These are phyloP conservation scores for Suillus bovinus DNA, from an alignment of 768 basidiomycete genomes.

Conservation along the genomic window DNA sequence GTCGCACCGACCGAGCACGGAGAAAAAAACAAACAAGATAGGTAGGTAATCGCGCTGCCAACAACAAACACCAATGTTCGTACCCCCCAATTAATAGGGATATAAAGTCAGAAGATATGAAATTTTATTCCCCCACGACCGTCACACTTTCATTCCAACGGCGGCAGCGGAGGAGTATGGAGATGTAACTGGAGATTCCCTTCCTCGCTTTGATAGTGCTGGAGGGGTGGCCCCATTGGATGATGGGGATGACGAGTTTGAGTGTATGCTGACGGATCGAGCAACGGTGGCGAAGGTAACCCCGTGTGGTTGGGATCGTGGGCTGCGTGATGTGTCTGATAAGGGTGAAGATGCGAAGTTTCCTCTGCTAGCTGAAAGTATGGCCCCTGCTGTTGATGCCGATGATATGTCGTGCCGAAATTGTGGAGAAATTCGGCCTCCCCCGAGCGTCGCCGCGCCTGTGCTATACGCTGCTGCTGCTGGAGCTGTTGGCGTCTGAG, in stretches of 20 bases:
- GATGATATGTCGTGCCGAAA: slow-evolving; percentile 34
- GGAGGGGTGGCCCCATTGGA: slow-evolving; percentile 35
- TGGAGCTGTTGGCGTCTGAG: slow-evolving; percentile 46
- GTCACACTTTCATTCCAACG: slow-evolving; percentile 49
- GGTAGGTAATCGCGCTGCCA: background rate
- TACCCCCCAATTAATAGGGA: slow-evolving; percentile 27
- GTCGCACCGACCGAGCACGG: slow-evolving; percentile 6
- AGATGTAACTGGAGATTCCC: slow-evolving; percentile 42
- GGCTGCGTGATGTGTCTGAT: slow-evolving; percentile 37
- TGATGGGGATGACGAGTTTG: slow-evolving; percentile 35
- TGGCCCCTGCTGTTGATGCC: slow-evolving; percentile 28
- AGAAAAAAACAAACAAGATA: background rate
- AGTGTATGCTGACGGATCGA: slow-evolving; percentile 32
- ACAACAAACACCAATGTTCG: slow-evolving; percentile 25
- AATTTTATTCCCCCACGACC: background rate
- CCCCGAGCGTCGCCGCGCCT: slow-evolving; percentile 34
- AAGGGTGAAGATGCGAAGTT: slow-evolving; percentile 32
- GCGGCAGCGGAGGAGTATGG: slow-evolving; percentile 45
- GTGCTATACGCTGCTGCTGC: slow-evolving; percentile 38
- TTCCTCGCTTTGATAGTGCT: slow-evolving; percentile 36
- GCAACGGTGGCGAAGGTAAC: slow-evolving; percentile 34
- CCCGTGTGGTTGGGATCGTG: slow-evolving; percentile 29
- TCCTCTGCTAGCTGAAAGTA: slow-evolving; percentile 30
- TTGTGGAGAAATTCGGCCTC: slow-evolving; percentile 40
- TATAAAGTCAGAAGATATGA: slow-evolving; percentile 22